Percentiles rank a stretch among this genome's conserved stretches.
These are phyloP conservation scores for Schwanniomyces pseudopolymorphus DNA, from an alignment of 805 yeast genomes.

Conservation along the genomic window DNA sequence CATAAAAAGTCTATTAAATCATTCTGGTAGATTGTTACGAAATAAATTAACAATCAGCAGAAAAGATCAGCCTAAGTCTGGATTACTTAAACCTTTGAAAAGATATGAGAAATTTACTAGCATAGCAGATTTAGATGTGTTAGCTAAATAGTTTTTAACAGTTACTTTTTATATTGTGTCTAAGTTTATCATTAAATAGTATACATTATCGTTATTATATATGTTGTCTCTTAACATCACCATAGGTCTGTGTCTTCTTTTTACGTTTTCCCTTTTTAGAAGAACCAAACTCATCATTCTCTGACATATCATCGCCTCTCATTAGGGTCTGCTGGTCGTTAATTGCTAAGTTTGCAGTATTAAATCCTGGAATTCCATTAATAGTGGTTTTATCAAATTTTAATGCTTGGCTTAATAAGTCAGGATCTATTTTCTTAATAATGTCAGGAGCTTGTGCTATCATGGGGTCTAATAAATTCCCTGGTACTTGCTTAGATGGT, in stretches of 20 bases:
- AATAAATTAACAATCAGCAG: constrained; percentile 28
- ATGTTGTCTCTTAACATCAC: constrained; percentile 39
- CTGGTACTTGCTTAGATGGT: constrained; percentile 35
- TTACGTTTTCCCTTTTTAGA: constrained; percentile 32
- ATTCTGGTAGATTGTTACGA: constrained; percentile 33
- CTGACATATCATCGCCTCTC: constrained; percentile 42
- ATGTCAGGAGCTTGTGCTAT: constrained; percentile 41
- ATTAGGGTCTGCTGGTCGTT: constrained; percentile 45
- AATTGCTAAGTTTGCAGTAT: constrained; percentile 63
- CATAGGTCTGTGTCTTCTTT: constrained; percentile 31
- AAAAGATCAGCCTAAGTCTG: constrained; percentile 6
- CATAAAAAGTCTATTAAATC: constrained; percentile 31
- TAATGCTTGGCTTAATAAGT: constrained; percentile 49
- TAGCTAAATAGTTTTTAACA: background rate
- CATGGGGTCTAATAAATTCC: constrained; percentile 37
- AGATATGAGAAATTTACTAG: constrained; percentile 22
- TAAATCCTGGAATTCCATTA: constrained; percentile 77
- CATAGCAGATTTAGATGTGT: constrained; percentile 18
- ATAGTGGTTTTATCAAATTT: constrained; percentile 64
- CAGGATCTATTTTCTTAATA: constrained; percentile 50
- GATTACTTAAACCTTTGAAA: constrained; percentile 21
- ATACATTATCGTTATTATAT: constrained; percentile 10
- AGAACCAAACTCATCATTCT: constrained; percentile 35
- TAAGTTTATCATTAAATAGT: background rate
- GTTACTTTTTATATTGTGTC: background rate